Conservation (phyloP, 225 moss, liverwort and hornwort genomes). For the Polytrichum formosum region DNA sequence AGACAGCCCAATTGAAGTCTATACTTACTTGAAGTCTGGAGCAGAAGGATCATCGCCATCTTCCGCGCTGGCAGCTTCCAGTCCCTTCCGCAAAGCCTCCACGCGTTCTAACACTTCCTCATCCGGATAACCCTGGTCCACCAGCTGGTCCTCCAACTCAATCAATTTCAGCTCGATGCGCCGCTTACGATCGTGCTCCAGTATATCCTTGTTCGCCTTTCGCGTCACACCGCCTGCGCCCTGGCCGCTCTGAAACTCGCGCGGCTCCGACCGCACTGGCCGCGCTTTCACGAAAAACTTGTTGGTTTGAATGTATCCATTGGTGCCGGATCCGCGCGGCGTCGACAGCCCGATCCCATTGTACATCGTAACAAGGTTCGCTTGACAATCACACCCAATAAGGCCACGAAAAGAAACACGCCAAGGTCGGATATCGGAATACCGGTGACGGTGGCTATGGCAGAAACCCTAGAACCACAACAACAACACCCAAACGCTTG, state of each 20-base stretch:
- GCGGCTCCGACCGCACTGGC: constrained; percentile 75
- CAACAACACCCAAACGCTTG: too few species aligned
- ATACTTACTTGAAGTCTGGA: constrained; percentile 27
- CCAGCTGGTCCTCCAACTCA: constrained; percentile 86
- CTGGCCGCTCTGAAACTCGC: constrained; percentile 89
- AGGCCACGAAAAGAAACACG: not conserved
- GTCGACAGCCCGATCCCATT: constrained; percentile 95
- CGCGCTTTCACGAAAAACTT: constrained; percentile 94
- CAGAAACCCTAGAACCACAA: constrained; percentile 19
- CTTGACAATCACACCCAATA: not conserved
- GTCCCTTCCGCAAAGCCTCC: constrained; percentile 58
- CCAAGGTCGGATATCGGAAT: not conserved
- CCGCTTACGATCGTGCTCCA: constrained; percentile 94
- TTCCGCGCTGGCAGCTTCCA: constrained; percentile 66
- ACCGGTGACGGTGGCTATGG: constrained; percentile 7
- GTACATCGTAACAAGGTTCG: constrained; percentile 54
- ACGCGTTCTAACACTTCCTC: constrained; percentile 81
- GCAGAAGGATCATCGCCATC: constrained; percentile 50
- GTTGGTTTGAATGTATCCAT: constrained; percentile 97
- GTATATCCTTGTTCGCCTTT: constrained; percentile 87
- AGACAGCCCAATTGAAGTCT: not conserved
- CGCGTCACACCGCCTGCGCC: constrained; percentile 88
- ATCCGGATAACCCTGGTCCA: constrained; percentile 77
- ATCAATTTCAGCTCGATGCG: constrained; percentile 92
- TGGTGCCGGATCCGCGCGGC: constrained; percentile 99